Evolutionary conservation across 192 early-diverging fungal species (phyloP).

Genomic region (Entrophospora sp.): DNA sequence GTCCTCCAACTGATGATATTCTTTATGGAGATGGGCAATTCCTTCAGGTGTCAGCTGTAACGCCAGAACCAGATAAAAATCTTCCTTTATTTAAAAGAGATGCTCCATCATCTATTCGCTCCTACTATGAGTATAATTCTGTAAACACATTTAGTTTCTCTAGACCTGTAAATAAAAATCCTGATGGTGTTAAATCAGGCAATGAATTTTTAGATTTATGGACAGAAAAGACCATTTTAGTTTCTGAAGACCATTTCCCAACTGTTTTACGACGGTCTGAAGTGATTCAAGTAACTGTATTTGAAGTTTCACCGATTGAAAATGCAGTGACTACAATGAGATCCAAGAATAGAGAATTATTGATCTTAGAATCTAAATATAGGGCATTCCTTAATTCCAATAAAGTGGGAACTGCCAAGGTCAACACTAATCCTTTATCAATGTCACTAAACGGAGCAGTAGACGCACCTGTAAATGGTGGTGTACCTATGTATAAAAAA

Average conservation of each 20-base stretch:
- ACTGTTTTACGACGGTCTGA: slow-evolving; percentile 45
- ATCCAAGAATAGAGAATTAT: too few relatives aligned
- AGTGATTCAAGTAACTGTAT: slow-evolving; percentile 39
- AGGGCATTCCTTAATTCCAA: slow-evolving; percentile 18
- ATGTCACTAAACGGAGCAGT: slow-evolving; percentile 75
- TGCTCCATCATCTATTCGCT: too few relatives aligned
- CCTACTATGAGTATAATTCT: too few relatives aligned
- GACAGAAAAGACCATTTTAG: too few relatives aligned
- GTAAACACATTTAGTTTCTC: too few relatives aligned
- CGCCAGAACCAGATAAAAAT: slow-evolving; percentile 44
- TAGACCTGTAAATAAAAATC: slow-evolving; percentile 41
- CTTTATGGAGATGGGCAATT: slow-evolving; percentile 49
- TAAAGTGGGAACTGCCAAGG: too few relatives aligned
- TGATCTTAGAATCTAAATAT: slow-evolving; percentile 49
- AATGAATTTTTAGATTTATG: too few relatives aligned
- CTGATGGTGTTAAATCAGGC: slow-evolving; percentile 30
- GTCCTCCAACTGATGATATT: too few relatives aligned
- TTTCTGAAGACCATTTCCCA: too few relatives aligned
- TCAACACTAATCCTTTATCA: slow-evolving; percentile 61
- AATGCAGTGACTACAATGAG: too few relatives aligned
- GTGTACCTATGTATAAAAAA: slow-evolving; percentile 69
- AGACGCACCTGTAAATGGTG: slow-evolving; percentile 76
- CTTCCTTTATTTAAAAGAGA: too few relatives aligned
- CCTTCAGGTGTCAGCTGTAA: slow-evolving; percentile 58
- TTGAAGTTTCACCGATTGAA: too few relatives aligned